Percentiles rank a stretch among this genome's conserved stretches.
Conservation (phyloP, 257 asterid species). For the Nicotiana sylvestris region DNA sequence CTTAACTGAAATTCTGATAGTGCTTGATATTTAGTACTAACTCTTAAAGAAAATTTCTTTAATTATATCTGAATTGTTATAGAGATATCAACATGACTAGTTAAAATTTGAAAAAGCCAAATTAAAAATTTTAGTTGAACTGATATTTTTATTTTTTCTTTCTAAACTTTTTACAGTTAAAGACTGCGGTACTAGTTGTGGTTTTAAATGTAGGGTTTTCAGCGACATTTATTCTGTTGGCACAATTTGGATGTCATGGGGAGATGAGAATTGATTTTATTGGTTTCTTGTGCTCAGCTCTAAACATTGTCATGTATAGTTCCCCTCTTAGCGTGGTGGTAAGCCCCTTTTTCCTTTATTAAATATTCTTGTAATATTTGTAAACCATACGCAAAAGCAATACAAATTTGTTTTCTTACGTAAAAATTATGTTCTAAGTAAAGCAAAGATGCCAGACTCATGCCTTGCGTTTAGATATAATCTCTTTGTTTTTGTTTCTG, state of each 20-base stretch:
- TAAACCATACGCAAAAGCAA: too few relatives aligned
- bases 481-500: too few relatives aligned
- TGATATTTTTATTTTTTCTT: background rate
- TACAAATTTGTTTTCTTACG: background rate
- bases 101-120: too few relatives aligned
- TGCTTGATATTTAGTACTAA: too few relatives aligned
- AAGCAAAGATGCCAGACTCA: too few relatives aligned
- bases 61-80: too few relatives aligned
- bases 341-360: background rate
- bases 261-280: conserved; percentile 42
- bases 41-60: too few relatives aligned
- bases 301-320: conserved; percentile 71
- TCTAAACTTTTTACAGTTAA: conserved; percentile 25
- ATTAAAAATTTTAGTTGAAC: too few relatives aligned
- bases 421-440: too few relatives aligned
- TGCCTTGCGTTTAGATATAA: too few relatives aligned
- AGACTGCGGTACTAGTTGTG: conserved; percentile 36
- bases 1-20: too few relatives aligned
- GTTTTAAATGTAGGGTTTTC: conserved; percentile 42
- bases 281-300: conserved; percentile 56
- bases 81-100: too few relatives aligned
- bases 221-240: conserved; percentile 24
- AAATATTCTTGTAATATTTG: background rate
- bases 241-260: conserved; percentile 30
- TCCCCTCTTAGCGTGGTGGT: conserved; percentile 86